Conservation (phyloP, 768 basidiomycete genomes). For the Amanita polypyramis region DNA sequence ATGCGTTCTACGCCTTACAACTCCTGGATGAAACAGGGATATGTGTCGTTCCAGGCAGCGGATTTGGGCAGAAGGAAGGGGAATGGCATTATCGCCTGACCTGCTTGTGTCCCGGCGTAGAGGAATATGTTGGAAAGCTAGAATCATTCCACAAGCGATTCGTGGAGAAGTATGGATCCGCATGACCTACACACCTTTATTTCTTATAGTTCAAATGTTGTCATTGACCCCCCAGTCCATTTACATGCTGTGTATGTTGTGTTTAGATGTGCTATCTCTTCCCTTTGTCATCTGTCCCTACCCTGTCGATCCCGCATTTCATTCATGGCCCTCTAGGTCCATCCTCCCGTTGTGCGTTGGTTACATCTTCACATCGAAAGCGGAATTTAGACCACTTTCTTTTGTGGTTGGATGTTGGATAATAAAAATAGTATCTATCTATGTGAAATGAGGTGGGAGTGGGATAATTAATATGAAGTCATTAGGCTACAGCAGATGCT, state of each 20-base stretch:
- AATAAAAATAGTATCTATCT: background rate
- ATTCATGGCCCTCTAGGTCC: too few species aligned
- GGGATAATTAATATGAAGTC: background rate
- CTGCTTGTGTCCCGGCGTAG: conserved; percentile 89
- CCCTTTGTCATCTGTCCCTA: too few species aligned
- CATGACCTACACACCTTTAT: background rate
- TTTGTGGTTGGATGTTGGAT: too few species aligned
- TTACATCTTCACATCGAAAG: too few species aligned
- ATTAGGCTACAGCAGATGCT: background rate
- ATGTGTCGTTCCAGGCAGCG: conserved; percentile 87
- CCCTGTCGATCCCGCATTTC: too few species aligned
- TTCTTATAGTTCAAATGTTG: background rate
- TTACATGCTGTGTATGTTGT: too few species aligned
- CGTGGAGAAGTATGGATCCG: conserved; percentile 22
- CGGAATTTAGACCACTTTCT: too few species aligned
- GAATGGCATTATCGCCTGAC: conserved; percentile 90
- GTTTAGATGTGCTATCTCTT: too few species aligned
- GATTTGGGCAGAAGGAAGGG: conserved; percentile 89
- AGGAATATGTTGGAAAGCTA: conserved; percentile 81
- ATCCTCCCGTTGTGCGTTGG: too few species aligned
- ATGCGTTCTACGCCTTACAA: conserved; percentile 79
- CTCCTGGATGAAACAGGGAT: conserved; percentile 87
- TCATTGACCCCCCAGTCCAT: too few species aligned
- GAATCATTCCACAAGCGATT: conserved; percentile 37
- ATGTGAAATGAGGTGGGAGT: background rate